phyloP scores from a whole-genome alignment of 768 basidiomycete genomes.

The Pleurotus djamor region DNA sequence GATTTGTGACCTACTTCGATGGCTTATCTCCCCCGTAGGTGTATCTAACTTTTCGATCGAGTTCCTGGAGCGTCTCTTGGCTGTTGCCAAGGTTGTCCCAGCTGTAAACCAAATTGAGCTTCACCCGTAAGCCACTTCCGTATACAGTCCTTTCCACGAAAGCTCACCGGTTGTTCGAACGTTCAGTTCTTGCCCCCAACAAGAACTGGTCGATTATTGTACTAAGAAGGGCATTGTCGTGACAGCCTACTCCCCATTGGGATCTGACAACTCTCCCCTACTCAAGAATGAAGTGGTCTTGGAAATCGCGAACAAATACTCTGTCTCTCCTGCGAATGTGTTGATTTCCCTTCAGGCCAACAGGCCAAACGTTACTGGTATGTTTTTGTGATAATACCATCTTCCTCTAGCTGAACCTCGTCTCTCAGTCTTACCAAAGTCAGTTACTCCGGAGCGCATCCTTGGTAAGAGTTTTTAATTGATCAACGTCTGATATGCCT shows the following conservation, averaged over 20 bases:
- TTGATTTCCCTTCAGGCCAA: conserved; percentile 76
- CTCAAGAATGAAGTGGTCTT: conserved; percentile 56
- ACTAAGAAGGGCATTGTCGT: conserved; percentile 60
- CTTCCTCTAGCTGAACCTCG: not conserved
- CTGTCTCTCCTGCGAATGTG: conserved; percentile 59
- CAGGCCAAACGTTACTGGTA: conserved; percentile 52
- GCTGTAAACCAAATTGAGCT: conserved; percentile 82
- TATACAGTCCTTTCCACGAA: not conserved
- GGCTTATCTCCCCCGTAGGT: conserved; percentile 23
- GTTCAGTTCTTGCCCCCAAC: conserved; percentile 61
- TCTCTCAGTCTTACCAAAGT: conserved; percentile 66
- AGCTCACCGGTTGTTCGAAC: not conserved
- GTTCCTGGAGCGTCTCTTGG: conserved; percentile 61
- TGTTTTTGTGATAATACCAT: conserved; percentile 10
- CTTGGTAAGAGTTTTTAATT: conserved; percentile 30
- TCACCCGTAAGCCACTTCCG: conserved; percentile 50
- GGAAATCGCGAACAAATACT: conserved; percentile 61
- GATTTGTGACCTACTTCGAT: not conserved
- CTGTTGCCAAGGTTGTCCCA: conserved; percentile 56
- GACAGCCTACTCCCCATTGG: conserved; percentile 81
- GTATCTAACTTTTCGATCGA: conserved; percentile 72
- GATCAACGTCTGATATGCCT: not conserved
- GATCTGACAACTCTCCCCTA: conserved; percentile 68
- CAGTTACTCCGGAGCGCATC: conserved; percentile 69
- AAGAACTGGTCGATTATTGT: conserved; percentile 64